Percentiles rank a stretch among this genome's conserved stretches.
Conservation (phyloP, 176 grass and related monocot species). For the Phragmites australis region DNA sequence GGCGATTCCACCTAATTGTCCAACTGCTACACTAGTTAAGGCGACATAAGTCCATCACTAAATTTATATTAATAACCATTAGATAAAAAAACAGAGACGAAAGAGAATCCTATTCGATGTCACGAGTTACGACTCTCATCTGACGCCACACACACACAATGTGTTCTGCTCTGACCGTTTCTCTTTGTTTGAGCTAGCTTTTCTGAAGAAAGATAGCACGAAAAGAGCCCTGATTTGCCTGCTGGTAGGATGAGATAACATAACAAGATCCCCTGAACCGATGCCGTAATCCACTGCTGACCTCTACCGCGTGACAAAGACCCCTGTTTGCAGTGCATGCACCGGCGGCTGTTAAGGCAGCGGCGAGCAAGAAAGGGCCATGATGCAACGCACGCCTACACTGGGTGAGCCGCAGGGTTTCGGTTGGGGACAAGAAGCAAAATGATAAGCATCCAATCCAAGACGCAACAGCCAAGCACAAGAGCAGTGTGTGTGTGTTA, state of each 20-base stretch:
- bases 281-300: constrained; percentile 28
- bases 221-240: neutral
- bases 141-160: neutral
- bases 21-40: constrained; percentile 47
- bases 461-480: neutral
- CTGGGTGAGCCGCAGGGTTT: too few species aligned
- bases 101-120: neutral
- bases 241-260: neutral
- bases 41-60: neutral
- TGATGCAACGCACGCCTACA: neutral
- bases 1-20: constrained; percentile 23
- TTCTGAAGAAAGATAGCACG: neutral
- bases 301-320: constrained; percentile 21
- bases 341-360: neutral
- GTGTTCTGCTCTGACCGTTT: neutral
- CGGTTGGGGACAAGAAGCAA: constrained; percentile 2
- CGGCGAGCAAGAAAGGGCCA: constrained; percentile 5
- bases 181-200: neutral
- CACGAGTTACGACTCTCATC: neutral
- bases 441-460: constrained; percentile 4
- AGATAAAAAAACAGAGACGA: neutral
- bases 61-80: neutral
- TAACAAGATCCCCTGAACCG: constrained; percentile 21
- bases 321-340: neutral
- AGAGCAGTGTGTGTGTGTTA: neutral